Conservation (phyloP, 441 rosid genomes). For the Aquilaria agallochum region DNA sequence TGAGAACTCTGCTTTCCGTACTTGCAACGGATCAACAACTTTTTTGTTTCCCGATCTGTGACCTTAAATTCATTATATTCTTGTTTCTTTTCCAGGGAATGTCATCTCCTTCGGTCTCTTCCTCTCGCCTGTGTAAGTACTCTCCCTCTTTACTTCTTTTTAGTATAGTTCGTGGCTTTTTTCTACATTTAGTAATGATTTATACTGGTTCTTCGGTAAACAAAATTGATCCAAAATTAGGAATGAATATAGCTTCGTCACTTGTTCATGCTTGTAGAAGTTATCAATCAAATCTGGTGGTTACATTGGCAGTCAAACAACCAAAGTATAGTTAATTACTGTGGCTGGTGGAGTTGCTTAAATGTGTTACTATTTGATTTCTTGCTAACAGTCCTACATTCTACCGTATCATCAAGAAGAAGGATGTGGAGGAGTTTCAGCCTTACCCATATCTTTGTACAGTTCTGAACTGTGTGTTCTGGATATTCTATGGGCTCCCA, state of each 20-base stretch:
- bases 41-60: no score
- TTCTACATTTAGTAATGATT: no score
- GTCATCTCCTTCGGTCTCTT: conserved; percentile 5
- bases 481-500: conserved; percentile 69
- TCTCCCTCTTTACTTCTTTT: neutral
- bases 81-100: neutral
- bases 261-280: neutral
- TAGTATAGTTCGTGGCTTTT: neutral
- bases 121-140: conserved; percentile 5
- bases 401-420: conserved; percentile 7
- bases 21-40: no score
- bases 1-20: neutral
- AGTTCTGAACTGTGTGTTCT: conserved; percentile 55
- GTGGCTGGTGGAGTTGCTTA: neutral
- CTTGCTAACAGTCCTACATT: neutral
- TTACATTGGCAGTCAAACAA: no score
- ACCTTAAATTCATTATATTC: neutral
- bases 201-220: neutral
- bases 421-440: conserved; percentile 64
- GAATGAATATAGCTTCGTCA: neutral
- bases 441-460: conserved; percentile 49
- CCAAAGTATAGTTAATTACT: no score
- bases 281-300: no score
- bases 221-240: neutral
- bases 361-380: neutral